Evolutionary conservation across 2,329 filamentous ascomycete species (phyloP).

Genomic region (Aureobasidium mangrovei): DNA sequence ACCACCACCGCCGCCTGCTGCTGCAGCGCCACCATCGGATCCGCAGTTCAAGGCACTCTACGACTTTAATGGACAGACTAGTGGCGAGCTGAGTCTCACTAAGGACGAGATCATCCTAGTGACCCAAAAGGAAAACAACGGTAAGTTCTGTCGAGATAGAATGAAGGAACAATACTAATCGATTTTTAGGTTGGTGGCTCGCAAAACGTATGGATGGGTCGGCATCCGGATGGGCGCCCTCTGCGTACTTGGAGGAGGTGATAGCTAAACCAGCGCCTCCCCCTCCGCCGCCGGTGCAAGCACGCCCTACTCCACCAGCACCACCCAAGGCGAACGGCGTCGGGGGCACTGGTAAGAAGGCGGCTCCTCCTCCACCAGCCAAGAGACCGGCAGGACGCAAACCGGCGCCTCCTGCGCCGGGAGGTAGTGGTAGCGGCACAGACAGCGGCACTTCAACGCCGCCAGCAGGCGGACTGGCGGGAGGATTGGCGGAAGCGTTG

Average conservation of each 20-base stretch:
- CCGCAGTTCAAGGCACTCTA: conserved; percentile 85
- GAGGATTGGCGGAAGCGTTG: conserved; percentile 43
- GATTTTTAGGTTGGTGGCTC: conserved; percentile 72
- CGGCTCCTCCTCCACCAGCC: conserved; percentile 66
- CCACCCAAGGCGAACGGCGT: conserved; percentile 36
- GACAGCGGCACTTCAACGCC: conserved; percentile 29
- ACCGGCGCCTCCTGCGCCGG: conserved; percentile 54
- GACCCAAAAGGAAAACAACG: conserved; percentile 90
- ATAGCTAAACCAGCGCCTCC: conserved; percentile 50
- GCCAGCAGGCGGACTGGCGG: conserved; percentile 36
- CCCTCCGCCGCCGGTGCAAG: conserved; percentile 36
- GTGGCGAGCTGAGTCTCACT: conserved; percentile 74
- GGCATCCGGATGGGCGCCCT: conserved; percentile 87
- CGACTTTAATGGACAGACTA: conserved; percentile 76
- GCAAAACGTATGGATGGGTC: conserved; percentile 61
- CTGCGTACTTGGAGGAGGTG: conserved; percentile 86
- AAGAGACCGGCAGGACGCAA: conserved; percentile 73
- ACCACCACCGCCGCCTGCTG: conserved; percentile 57
- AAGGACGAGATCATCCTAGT: conserved; percentile 79
- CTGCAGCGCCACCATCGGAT: conserved; percentile 52
- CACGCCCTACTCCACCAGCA: conserved; percentile 53
- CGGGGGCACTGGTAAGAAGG: conserved; percentile 51
- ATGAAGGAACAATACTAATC: background rate
- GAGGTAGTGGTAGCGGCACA: conserved; percentile 49
- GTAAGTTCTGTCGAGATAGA: conserved; percentile 44